Evolutionary conservation across 495 filamentous ascomycete species (phyloP).

Genomic region (Usnea hakonensis): DNA sequence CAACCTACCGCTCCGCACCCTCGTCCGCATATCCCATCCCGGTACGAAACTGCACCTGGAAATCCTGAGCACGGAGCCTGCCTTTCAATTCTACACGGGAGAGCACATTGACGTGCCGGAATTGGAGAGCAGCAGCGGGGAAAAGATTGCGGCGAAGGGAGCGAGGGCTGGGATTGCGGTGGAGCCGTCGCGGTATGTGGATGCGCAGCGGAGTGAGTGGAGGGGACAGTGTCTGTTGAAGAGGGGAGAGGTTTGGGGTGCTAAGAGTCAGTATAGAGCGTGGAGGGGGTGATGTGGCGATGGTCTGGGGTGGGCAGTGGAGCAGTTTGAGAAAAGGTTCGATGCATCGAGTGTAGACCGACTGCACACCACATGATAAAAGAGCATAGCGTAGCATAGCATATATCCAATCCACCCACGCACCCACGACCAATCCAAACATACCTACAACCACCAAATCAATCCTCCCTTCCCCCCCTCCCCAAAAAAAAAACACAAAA

Average conservation of each 20-base stretch:
- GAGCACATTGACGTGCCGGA: conserved; percentile 71
- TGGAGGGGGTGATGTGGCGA: conserved; percentile 51
- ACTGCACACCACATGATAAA: no score
- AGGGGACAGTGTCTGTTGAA: conserved; percentile 65
- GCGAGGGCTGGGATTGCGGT: conserved; percentile 74
- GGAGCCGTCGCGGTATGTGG: conserved; percentile 84
- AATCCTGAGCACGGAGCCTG: conserved; percentile 81
- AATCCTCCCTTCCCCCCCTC: no score
- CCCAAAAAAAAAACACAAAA: no score
- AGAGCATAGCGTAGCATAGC: no score
- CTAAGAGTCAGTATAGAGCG: conserved; percentile 66
- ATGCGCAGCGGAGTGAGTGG: conserved; percentile 75
- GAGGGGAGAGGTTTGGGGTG: conserved; percentile 73
- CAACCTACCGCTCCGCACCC: conserved; percentile 48
- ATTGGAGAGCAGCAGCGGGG: conserved; percentile 53
- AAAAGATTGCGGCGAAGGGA: conserved; percentile 53
- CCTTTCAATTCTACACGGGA: conserved; percentile 94
- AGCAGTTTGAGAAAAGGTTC: background rate
- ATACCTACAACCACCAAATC: no score
- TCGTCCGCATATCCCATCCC: conserved; percentile 63
- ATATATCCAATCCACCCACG: no score
- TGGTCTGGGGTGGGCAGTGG: background rate
- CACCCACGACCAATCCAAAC: no score
- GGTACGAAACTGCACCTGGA: conserved; percentile 69
- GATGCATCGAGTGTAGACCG: background rate